Evolutionary conservation across 306 rosid species (phyloP).

Genomic region (Styphnolobium japonicum): DNA sequence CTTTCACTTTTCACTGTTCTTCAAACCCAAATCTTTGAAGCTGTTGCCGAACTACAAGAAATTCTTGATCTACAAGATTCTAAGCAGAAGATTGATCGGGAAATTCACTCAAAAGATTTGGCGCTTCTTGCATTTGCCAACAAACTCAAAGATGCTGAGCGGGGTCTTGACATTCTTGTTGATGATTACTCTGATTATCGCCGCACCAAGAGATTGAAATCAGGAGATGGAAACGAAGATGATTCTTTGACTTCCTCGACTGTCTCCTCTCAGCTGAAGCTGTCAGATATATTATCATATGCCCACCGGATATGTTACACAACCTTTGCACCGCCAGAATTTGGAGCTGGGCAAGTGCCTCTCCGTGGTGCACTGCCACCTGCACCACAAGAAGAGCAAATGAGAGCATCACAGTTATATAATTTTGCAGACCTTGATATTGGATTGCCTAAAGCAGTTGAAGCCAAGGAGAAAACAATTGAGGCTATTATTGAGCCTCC

Average conservation of each 20-base stretch:
- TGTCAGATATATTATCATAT: conserved; percentile 71
- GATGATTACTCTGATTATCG: conserved; percentile 83
- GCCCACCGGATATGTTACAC: conserved; percentile 90
- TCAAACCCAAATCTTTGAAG: conserved; percentile 83
- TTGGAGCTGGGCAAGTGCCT: conserved; percentile 83
- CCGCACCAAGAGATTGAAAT: conserved; percentile 53
- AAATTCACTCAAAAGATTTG: conserved; percentile 58
- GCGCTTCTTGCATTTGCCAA: conserved; percentile 67
- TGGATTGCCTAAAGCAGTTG: conserved; percentile 74
- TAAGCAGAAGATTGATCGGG: conserved; percentile 66
- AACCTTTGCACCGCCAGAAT: conserved; percentile 96
- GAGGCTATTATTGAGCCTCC: conserved; percentile 75
- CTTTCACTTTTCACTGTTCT: conserved; percentile 58
- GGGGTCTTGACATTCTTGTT: conserved; percentile 72
- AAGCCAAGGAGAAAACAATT: conserved; percentile 56
- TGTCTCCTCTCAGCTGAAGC: conserved; percentile 60
- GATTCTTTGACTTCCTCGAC: conserved; percentile 55
- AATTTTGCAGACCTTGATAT: conserved; percentile 81
- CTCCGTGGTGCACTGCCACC: conserved; percentile 91
- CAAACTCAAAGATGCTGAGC: conserved; percentile 82
- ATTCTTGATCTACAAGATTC: conserved; percentile 83
- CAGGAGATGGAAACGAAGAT: conserved; percentile 43
- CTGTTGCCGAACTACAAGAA: conserved; percentile 90
- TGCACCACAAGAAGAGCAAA: conserved; percentile 94
- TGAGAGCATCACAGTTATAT: conserved; percentile 93